Percentiles rank a stretch among this genome's conserved stretches.
These are phyloP conservation scores for Przewalskia tangutica DNA, from an alignment of 257 asterid species.

Conservation along the genomic window DNA sequence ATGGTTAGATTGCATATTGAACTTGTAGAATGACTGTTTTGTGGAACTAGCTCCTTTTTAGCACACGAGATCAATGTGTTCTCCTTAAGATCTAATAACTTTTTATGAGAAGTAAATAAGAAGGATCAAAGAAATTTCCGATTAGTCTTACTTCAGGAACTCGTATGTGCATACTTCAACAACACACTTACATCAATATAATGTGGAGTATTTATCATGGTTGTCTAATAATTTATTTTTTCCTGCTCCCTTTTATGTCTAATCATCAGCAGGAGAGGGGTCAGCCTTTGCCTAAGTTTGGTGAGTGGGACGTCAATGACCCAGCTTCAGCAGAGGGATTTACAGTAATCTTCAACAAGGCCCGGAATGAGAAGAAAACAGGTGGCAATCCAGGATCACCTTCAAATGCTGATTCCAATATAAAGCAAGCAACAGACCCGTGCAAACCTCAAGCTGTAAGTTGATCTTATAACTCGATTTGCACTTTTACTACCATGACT, in stretches of 20 bases:
- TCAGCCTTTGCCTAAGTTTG: conserved; percentile 90
- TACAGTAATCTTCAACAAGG: conserved; percentile 92
- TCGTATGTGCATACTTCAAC: not conserved
- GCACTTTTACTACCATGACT: not conserved
- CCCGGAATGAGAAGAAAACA: conserved; percentile 90
- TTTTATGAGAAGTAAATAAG: not conserved
- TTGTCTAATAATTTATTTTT: not conserved
- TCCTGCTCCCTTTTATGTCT: not conserved
- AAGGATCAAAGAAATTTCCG: not conserved
- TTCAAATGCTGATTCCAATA: conserved; percentile 34
- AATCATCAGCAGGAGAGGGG: conserved; percentile 68
- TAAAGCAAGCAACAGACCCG: conserved; percentile 49
- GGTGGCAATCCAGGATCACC: conserved; percentile 93
- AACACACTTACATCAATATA: not conserved
- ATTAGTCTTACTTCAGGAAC: not conserved
- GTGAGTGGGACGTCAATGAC: conserved; percentile 97
- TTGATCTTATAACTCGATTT: conserved; percentile 6
- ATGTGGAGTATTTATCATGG: not conserved
- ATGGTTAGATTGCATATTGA: not conserved
- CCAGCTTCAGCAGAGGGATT: conserved; percentile 98
- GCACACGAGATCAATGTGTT: not conserved
- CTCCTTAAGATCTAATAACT: not conserved
- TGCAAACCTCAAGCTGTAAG: conserved; percentile 75
- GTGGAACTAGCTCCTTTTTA: not conserved
- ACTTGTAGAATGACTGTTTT: not conserved